Percentiles rank a stretch among this genome's conserved stretches.
Evolutionary conservation across 768 basidiomycete species (phyloP).

Genomic region (Boletus sensibilis): DNA sequence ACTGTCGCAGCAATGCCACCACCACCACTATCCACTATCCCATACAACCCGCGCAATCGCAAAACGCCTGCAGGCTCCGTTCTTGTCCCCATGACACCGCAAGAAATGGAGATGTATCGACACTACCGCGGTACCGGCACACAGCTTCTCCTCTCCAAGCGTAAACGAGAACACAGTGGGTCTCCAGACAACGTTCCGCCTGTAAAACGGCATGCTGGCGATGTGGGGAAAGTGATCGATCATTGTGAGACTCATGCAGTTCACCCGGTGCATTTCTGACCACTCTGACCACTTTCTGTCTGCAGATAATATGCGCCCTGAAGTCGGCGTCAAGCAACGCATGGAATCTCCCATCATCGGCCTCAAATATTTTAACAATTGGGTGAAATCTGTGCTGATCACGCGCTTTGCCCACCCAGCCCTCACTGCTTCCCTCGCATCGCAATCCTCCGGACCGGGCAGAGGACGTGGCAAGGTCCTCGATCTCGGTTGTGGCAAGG

Average conservation of each 20-base stretch:
- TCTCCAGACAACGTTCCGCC: conserved; percentile 42
- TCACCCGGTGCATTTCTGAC: conserved; percentile 4
- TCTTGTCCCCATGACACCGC: conserved; percentile 59
- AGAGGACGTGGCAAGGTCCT: conserved; percentile 71
- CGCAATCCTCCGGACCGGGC: conserved; percentile 24
- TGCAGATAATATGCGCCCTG: conserved; percentile 88
- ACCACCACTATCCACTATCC: conserved; percentile 37
- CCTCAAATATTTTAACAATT: conserved; percentile 97
- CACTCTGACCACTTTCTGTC: not conserved
- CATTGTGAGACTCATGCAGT: conserved; percentile 60
- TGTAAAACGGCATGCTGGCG: conserved; percentile 57
- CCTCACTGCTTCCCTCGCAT: conserved; percentile 42
- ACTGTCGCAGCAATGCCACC: conserved; percentile 31
- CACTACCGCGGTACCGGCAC: conserved; percentile 57
- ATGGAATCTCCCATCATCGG: conserved; percentile 93
- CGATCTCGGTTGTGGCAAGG: conserved; percentile 99
- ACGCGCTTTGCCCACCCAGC: conserved; percentile 81
- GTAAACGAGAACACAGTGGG: conserved; percentile 46
- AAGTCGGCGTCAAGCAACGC: conserved; percentile 83
- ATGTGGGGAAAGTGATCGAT: conserved; percentile 68
- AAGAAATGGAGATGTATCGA: conserved; percentile 60
- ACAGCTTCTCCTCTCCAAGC: conserved; percentile 47
- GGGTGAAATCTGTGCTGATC: conserved; percentile 98
- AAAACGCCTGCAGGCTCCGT: conserved; percentile 61
- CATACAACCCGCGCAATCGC: conserved; percentile 65